These are phyloP conservation scores for Colletotrichum navitas DNA, from an alignment of 2,329 filamentous ascomycete species.

Conservation along the genomic window DNA sequence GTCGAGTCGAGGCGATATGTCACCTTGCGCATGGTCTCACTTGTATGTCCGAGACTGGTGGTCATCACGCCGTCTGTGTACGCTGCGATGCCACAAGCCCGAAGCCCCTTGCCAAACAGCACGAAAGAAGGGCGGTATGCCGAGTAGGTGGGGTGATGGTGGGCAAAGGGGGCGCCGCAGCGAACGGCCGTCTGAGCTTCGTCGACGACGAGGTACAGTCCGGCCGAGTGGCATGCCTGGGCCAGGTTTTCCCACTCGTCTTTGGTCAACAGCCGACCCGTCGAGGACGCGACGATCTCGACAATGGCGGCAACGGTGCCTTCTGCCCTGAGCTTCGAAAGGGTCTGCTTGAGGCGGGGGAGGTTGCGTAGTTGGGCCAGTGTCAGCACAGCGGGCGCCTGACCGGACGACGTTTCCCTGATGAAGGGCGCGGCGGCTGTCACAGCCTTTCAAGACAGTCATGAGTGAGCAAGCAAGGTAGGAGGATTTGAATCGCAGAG, in stretches of 20 bases:
- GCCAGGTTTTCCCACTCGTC: background rate
- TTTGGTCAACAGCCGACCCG: background rate
- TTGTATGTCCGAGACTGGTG: background rate
- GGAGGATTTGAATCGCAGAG: background rate
- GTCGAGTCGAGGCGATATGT: background rate
- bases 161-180: background rate
- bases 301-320: background rate
- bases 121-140: background rate
- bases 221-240: background rate
- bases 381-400: background rate
- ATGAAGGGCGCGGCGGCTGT: background rate
- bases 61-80: background rate
- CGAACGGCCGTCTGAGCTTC: background rate
- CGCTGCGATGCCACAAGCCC: background rate
- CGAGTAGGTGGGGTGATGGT: background rate
- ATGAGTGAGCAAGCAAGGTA: background rate
- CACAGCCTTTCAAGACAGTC: background rate
- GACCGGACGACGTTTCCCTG: background rate
- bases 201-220: background rate
- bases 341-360: background rate
- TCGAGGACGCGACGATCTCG: background rate
- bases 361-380: background rate
- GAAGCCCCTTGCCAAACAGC: background rate
- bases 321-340: background rate
- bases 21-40: background rate